Evolutionary conservation across 306 rosid genomes (phyloP).

Genomic region (Macrotyloma uniflorum): DNA sequence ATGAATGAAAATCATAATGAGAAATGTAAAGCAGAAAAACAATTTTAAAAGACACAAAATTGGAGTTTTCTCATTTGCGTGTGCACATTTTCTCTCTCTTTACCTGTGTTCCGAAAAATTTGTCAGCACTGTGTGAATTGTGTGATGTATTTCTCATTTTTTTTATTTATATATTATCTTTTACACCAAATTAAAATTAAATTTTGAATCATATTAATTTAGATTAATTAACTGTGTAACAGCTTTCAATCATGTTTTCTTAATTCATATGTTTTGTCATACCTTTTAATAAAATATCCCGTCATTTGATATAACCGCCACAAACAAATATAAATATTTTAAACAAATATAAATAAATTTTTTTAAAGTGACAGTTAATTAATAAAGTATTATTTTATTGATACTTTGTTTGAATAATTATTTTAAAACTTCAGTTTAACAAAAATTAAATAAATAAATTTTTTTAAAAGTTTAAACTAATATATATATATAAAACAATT

Average conservation of each 20-base stretch:
- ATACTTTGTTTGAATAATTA: background rate
- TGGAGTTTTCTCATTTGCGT: background rate
- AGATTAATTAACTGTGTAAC: background rate
- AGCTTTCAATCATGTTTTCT: background rate
- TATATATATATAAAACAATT: background rate
- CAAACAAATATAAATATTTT: background rate
- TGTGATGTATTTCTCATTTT: background rate
- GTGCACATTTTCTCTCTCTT: conserved; percentile 20
- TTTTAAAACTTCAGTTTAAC: background rate
- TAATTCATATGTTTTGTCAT: background rate
- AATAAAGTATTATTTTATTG: background rate
- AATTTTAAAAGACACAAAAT: background rate
- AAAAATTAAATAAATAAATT: background rate
- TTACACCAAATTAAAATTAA: background rate
- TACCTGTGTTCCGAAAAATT: conserved; percentile 1
- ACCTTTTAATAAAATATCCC: background rate
- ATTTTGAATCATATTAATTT: conserved; percentile 4
- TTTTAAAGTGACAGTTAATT: background rate
- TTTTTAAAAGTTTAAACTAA: background rate
- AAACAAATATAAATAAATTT: background rate
- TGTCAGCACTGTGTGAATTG: background rate
- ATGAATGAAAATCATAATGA: background rate
- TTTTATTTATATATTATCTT: background rate
- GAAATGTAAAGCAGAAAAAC: background rate
- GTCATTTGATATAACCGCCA: background rate